Evolutionary conservation across 2,329 filamentous ascomycete genomes (phyloP), one percentile per base, ranked within the genome.

Genomic region (Ascochyta koolunga): DNA sequence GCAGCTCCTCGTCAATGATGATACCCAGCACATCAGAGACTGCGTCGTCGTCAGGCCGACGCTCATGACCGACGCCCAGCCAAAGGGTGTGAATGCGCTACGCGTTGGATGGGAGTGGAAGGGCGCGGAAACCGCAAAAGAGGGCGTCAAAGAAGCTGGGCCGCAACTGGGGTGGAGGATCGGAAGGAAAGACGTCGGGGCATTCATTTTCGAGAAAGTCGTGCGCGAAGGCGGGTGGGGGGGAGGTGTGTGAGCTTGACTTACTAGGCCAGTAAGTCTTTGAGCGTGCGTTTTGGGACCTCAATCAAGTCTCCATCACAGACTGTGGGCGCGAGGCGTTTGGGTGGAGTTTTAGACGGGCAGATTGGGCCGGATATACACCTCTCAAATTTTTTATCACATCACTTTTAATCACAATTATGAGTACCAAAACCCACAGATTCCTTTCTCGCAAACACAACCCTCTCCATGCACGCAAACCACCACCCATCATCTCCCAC

Each of bases 151-250:
- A 19, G 68, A 63, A 8, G 56, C 57, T 18, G 67, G 61, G 1
- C 75, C 76, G 8, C 65, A 67, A 10, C 44, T 78, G 35, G 77
- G 77, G 4, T 77, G 74, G 59, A 67, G 60, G 9, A 71, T 78
- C 51, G 57, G 60, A 15, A 68, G 76, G 54, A 62, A 50, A 35
- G 76, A 79, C 65, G 77, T 79, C 2, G 77, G 76, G 0, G 49
- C 54, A 15, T 79, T 73, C 69, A 69, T 78, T 18, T 78, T 70
- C 53, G 67, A 74, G 64, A 70, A 66, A 29, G 55, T 71, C 3
- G 47, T 77, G 2, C 62, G 56, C 50, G 53, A 63, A 9, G 59
- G 62, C 27, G 54, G 52, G 7, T 76, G 71, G 66, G 58, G 50
- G 69, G 70, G 18, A 68, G 61, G 58, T 68, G 66, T 46, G 62